phyloP scores from a whole-genome alignment of 2,329 filamentous ascomycete species.

The Thermothelomyces thermophilus region DNA sequence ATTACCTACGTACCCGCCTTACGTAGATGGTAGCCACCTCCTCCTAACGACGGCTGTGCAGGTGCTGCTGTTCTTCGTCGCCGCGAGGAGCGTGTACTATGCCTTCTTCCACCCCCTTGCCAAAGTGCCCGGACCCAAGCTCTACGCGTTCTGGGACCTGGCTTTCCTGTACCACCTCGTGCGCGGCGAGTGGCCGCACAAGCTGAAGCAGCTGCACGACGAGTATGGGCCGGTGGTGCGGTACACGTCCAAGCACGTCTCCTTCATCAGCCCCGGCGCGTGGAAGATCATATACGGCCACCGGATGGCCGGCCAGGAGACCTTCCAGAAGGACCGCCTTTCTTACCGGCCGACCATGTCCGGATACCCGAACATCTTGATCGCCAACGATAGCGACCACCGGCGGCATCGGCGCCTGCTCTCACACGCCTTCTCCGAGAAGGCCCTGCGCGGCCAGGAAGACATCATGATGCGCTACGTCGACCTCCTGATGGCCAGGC shows the following conservation, averaged over 20 bases:
- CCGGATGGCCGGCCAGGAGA: conserved; percentile 14
- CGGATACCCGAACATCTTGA: conserved; percentile 11
- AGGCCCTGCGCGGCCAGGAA: conserved; percentile 25
- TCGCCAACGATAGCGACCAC: conserved; percentile 21
- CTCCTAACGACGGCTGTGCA: too few species aligned
- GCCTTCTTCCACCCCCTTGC: conserved; percentile 23
- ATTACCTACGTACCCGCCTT: not conserved
- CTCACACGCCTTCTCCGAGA: conserved; percentile 26
- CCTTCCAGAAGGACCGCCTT: conserved; percentile 12
- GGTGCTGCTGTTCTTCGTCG: not conserved
- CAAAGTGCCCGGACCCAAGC: conserved; percentile 22
- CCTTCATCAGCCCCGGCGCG: conserved; percentile 29
- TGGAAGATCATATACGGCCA: conserved; percentile 33
- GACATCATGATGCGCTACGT: conserved; percentile 21
- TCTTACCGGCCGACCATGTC: conserved; percentile 1
- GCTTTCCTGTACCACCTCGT: conserved; percentile 61
- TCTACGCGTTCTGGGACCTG: conserved; percentile 20
- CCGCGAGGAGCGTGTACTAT: conserved; percentile 2
- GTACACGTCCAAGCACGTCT: conserved; percentile 35
- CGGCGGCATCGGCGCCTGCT: conserved; percentile 24
- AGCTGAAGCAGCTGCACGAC: conserved; percentile 27
- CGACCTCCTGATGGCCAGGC: conserved; percentile 16
- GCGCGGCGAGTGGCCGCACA: conserved; percentile 68
- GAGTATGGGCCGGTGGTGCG: conserved; percentile 38
- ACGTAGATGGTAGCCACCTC: too few species aligned